Evolutionary conservation across 1,139 yeast species (phyloP).

Genomic region (Suhomyces chickasaworum): DNA sequence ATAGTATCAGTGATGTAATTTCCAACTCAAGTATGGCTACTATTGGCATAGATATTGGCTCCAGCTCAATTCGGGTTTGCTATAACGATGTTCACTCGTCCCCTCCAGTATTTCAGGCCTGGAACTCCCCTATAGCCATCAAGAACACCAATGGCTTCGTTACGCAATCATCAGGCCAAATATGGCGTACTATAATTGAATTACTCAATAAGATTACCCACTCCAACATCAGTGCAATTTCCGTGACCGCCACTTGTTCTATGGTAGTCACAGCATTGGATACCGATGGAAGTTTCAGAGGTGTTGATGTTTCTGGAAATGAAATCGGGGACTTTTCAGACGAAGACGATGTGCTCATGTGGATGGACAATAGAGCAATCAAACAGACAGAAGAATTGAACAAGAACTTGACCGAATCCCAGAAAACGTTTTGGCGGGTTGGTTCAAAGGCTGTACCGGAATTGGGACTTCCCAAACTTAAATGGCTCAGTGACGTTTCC

Average conservation of each 20-base stretch:
- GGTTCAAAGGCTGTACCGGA: constrained; percentile 57
- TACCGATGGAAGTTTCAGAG: constrained; percentile 15
- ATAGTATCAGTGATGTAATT: not conserved
- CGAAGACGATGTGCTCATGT: constrained; percentile 49
- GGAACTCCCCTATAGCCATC: constrained; percentile 21
- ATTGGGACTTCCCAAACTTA: constrained; percentile 57
- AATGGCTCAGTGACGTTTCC: constrained; percentile 33
- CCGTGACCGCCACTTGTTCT: constrained; percentile 56
- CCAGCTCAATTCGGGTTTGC: constrained; percentile 50
- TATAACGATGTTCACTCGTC: constrained; percentile 2
- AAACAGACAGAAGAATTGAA: constrained; percentile 38
- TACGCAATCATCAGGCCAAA: constrained; percentile 49
- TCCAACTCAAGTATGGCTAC: constrained; percentile 8
- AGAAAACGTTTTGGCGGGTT: constrained; percentile 17
- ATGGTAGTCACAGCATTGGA: constrained; percentile 42
- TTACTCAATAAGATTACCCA: constrained; percentile 1
- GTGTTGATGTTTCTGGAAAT: not conserved
- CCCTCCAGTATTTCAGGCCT: constrained; percentile 3
- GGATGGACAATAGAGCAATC: constrained; percentile 59
- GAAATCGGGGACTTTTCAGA: constrained; percentile 2
- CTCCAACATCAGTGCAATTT: constrained; percentile 14
- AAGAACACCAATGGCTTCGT: constrained; percentile 15
- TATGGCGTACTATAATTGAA: constrained; percentile 21
- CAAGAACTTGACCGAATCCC: constrained; percentile 12
- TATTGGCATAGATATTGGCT: constrained; percentile 58